These are phyloP conservation scores for Eutrema japonicum DNA, from an alignment of 345 rosid species.

Conservation along the genomic window DNA sequence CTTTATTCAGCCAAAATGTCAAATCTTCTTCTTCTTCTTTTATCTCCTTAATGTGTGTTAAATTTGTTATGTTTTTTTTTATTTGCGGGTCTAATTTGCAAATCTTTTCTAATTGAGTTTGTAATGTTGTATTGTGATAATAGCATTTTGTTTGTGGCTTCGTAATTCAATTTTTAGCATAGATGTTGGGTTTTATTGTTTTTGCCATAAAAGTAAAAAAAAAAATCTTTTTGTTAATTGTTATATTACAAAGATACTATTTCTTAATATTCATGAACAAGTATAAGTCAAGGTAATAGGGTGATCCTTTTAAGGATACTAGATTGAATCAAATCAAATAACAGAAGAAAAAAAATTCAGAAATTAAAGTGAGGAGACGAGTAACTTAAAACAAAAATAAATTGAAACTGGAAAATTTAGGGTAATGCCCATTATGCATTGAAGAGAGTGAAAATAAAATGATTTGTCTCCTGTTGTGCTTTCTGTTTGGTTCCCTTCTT, in stretches of 20 bases:
- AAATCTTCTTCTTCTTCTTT: background rate
- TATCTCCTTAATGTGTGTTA: constrained; percentile 23
- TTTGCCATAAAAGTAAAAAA: background rate
- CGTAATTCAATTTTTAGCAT: background rate
- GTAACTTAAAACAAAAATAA: background rate
- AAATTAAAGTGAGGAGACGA: constrained; percentile 14
- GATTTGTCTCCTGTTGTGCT: constrained; percentile 77
- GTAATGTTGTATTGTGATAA: constrained; percentile 42
- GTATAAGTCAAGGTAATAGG: constrained; percentile 48
- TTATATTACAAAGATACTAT: constrained; percentile 30
- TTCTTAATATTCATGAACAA: constrained; percentile 58
- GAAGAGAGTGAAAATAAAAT: constrained; percentile 41
- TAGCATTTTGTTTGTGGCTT: constrained; percentile 40
- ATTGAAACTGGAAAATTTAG: constrained; percentile 36
- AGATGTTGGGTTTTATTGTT: background rate
- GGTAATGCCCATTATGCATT: constrained; percentile 46
- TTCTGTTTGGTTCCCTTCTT: constrained; percentile 73
- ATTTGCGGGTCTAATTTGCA: constrained; percentile 9
- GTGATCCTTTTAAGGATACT: constrained; percentile 41
- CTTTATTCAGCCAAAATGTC: constrained; percentile 20
- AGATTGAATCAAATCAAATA: constrained; percentile 43
- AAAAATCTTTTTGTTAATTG: background rate
- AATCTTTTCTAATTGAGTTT: constrained; percentile 19
- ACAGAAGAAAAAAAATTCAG: constrained; percentile 15
- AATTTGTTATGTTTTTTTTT: constrained; percentile 11